A percentile compares a stretch with the other conserved stretches of the same genome.
Conservation (phyloP, 257 asterid species). For the Lavandula angustifolia region DNA sequence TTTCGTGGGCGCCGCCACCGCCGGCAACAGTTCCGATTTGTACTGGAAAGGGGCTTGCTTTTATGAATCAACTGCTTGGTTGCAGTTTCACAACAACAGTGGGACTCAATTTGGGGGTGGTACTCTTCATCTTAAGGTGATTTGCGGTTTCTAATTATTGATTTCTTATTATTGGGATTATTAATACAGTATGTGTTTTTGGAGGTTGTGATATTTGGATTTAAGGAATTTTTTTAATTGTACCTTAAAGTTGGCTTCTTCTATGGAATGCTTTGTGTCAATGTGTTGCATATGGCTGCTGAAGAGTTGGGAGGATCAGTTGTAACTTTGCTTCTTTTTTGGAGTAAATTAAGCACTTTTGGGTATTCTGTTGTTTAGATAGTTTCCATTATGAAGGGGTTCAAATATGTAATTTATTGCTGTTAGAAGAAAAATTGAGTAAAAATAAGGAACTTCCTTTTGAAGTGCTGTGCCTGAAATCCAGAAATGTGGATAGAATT, state of each 20-base stretch:
- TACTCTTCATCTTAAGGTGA: slow-evolving; percentile 82
- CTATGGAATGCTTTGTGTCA: slow-evolving; percentile 9
- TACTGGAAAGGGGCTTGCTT: slow-evolving; percentile 92
- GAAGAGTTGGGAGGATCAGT: not conserved
- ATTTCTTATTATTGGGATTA: slow-evolving; percentile 11
- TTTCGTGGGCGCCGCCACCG: slow-evolving; percentile 68
- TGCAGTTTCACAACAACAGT: slow-evolving; percentile 70
- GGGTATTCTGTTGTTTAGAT: not conserved
- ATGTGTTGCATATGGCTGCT: too few species aligned
- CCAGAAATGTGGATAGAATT: slow-evolving; percentile 11
- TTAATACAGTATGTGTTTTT: slow-evolving; percentile 14
- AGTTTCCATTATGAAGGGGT: not conserved
- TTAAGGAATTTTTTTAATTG: not conserved
- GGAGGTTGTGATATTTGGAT: slow-evolving; percentile 15
- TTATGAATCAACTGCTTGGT: slow-evolving; percentile 68
- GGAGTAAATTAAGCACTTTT: slow-evolving; percentile 12
- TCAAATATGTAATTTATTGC: not conserved
- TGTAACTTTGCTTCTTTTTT: slow-evolving; percentile 21
- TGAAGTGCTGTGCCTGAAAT: slow-evolving; percentile 8
- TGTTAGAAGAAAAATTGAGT: not conserved
- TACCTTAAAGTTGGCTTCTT: slow-evolving; percentile 13
- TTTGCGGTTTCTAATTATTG: slow-evolving; percentile 8
- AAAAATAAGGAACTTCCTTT: not conserved
- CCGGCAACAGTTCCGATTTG: slow-evolving; percentile 35
- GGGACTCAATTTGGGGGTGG: slow-evolving; percentile 80